Evolutionary conservation across 805 yeast species (phyloP).

Genomic region (Metschnikowia henanensis): DNA sequence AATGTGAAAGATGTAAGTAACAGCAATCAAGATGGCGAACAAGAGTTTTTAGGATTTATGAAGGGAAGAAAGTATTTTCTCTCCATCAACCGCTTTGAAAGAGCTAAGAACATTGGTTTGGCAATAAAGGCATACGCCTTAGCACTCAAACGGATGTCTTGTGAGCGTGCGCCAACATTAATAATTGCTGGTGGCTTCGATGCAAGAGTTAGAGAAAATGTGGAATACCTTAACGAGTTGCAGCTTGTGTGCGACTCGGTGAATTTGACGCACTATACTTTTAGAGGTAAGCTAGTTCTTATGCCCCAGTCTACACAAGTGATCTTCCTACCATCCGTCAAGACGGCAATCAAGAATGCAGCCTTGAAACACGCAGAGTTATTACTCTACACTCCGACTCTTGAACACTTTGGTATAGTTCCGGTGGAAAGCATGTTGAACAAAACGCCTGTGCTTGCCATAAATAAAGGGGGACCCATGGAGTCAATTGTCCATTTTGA

Average conservation of each 20-base stretch:
- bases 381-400: constrained; percentile 83
- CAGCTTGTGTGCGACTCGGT: constrained; percentile 46
- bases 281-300: constrained; percentile 38
- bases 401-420: constrained; percentile 97
- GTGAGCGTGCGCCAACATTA: constrained; percentile 43
- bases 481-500: constrained; percentile 60
- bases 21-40: constrained; percentile 23
- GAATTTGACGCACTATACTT: constrained; percentile 46
- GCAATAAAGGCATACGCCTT: constrained; percentile 70
- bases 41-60: constrained; percentile 37
- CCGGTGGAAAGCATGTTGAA: constrained; percentile 93
- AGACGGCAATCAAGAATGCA: constrained; percentile 60
- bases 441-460: constrained; percentile 82
- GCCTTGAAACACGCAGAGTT: constrained; percentile 58
- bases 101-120: constrained; percentile 76
- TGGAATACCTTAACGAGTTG: constrained; percentile 64
- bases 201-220: constrained; percentile 70
- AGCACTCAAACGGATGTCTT: constrained; percentile 33
- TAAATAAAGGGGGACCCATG: constrained; percentile 88
- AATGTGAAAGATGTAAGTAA: constrained; percentile 32
- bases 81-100: constrained; percentile 87
- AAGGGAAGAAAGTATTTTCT: constrained; percentile 48
- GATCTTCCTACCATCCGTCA: constrained; percentile 79
- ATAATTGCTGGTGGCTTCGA: constrained; percentile 94
- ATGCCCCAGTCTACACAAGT: constrained; percentile 46